phyloP scores from a whole-genome alignment of 208 protist species.

The Trypanosoma scelopori region DNA sequence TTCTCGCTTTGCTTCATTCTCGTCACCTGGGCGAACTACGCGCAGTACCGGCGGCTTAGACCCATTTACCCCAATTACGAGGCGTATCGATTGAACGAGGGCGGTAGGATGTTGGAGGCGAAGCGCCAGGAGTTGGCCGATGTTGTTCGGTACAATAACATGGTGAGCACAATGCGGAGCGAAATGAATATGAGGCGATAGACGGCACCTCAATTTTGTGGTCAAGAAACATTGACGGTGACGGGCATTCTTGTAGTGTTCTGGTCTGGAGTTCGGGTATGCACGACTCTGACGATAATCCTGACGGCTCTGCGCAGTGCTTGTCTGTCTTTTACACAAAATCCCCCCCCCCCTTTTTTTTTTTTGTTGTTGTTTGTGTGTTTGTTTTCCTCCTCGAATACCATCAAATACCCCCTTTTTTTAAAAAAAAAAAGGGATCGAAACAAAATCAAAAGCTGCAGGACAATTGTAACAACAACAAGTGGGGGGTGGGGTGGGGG shows the following conservation, averaged over 20 bases:
- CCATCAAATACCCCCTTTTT: not conserved
- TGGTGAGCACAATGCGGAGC: slow-evolving; percentile 71
- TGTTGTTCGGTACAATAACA: slow-evolving; percentile 76
- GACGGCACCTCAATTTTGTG: not conserved
- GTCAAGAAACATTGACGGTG: not conserved
- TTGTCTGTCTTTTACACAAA: not conserved
- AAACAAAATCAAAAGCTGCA: not conserved
- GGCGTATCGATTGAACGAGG: slow-evolving; percentile 52
- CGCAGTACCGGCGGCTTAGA: slow-evolving; percentile 66
- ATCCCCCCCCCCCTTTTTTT: not conserved
- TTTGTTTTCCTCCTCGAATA: not conserved
- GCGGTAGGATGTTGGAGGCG: slow-evolving; percentile 63
- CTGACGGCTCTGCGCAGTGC: not conserved
- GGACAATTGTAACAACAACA: not conserved
- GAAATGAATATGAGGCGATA: slow-evolving; percentile 33
- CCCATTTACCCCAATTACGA: slow-evolving; percentile 77
- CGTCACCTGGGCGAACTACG: slow-evolving; percentile 68
- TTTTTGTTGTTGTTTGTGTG: slow-evolving; percentile 9
- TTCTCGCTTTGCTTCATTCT: slow-evolving; percentile 41
- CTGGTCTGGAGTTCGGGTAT: not conserved
- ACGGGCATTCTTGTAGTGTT: not conserved
- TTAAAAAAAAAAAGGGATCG: not conserved
- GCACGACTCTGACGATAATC: not conserved
- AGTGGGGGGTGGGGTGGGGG: no score
- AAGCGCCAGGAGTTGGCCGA: slow-evolving; percentile 79